Evolutionary conservation across 345 rosid species (phyloP).

Genomic region (Melaleuca alternifolia): DNA sequence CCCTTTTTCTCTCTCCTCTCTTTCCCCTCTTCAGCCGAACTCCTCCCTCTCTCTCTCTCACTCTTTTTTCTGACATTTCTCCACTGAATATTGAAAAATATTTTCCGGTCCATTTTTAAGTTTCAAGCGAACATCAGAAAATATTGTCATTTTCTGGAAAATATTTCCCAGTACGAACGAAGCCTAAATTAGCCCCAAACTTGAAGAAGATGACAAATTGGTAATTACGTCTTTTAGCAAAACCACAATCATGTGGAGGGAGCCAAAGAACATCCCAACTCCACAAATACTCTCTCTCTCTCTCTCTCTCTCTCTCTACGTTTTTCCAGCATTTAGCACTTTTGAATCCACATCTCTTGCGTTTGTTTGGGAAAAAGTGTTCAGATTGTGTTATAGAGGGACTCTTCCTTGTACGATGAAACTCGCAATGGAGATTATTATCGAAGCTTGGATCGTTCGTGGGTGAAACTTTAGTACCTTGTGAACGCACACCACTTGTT

Average conservation of each 20-base stretch:
- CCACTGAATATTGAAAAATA: no score
- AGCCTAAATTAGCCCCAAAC: not conserved
- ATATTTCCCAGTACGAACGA: no score
- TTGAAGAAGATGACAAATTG: not conserved
- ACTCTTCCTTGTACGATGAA: not conserved
- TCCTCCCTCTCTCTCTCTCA: no score
- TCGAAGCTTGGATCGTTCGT: not conserved
- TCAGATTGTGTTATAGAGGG: not conserved
- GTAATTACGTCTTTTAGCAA: not conserved
- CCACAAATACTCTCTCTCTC: not conserved
- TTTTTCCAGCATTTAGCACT: not conserved
- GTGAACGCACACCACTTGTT: constrained; percentile 19
- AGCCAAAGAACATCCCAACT: not conserved
- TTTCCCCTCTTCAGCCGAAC: no score
- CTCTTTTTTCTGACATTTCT: no score
- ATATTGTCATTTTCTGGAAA: no score
- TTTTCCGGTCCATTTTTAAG: no score
- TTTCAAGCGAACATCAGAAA: no score
- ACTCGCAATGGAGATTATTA: not conserved
- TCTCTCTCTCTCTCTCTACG: not conserved
- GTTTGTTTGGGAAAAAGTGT: not conserved
- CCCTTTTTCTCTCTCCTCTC: no score
- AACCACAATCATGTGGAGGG: not conserved
- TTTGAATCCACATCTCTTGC: not conserved
- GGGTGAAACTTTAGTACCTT: not conserved